Conservation (phyloP, 2,329 filamentous ascomycete genomes). For the Ceratocystis colombiana region DNA sequence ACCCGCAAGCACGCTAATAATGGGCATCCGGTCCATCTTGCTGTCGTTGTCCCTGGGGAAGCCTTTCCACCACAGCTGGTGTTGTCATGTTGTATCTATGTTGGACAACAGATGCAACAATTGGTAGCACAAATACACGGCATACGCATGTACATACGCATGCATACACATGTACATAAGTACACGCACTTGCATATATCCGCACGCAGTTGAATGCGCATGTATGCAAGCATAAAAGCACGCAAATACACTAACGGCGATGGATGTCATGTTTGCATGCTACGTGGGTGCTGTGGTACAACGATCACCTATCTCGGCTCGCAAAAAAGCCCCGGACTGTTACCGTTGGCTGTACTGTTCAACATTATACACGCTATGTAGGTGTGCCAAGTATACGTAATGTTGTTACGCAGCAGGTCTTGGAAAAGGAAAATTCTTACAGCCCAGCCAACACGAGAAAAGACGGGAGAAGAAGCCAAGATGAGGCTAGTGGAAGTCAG, state of each 20-base stretch:
- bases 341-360: too few relatives aligned
- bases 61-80: slow-evolving; percentile 1
- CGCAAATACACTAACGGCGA: too few relatives aligned
- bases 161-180: neutral
- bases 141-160: neutral
- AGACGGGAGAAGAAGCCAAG: neutral
- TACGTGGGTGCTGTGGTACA: too few relatives aligned
- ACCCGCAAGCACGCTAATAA: too few relatives aligned
- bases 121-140: neutral
- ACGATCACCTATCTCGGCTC: too few relatives aligned
- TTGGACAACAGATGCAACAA: neutral
- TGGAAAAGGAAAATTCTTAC: neutral
- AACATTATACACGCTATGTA: too few relatives aligned
- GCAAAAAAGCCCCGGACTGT: too few relatives aligned
- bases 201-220: neutral
- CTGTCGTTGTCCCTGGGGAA: neutral
- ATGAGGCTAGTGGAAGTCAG: neutral
- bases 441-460: neutral
- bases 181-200: neutral
- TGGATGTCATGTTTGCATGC: too few relatives aligned
- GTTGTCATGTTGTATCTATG: too few relatives aligned
- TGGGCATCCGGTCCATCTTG: neutral
- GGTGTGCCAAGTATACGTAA: too few relatives aligned
- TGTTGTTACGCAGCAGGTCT: too few relatives aligned
- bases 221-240: too few relatives aligned